These are phyloP conservation scores for Diaporthe vexans DNA, from an alignment of 2,329 filamentous ascomycete genomes.

Conservation along the genomic window DNA sequence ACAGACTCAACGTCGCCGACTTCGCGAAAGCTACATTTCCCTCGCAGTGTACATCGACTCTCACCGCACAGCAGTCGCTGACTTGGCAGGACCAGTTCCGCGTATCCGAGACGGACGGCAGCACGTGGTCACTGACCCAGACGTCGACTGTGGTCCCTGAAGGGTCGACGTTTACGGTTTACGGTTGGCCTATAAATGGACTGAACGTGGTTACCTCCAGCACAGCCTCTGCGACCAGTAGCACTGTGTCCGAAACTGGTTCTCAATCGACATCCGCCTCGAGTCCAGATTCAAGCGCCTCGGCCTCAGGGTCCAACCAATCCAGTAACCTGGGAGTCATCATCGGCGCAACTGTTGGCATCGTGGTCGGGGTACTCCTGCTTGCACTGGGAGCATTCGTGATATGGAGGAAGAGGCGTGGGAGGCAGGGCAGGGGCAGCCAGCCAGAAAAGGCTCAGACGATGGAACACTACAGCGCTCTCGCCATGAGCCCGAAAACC, in stretches of 20 bases:
- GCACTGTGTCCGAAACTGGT: not conserved
- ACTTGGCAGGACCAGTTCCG: constrained; percentile 7
- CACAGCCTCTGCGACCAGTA: not conserved
- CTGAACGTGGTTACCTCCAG: constrained; percentile 24
- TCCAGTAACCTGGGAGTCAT: not conserved
- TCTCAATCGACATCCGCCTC: not conserved
- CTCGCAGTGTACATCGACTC: constrained; percentile 33
- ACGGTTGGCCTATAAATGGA: constrained; percentile 27
- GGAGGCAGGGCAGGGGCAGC: not conserved
- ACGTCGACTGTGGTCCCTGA: not conserved
- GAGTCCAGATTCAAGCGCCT: not conserved
- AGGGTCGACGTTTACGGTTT: constrained; percentile 3
- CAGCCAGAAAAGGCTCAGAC: not conserved
- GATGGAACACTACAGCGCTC: not conserved
- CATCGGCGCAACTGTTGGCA: constrained; percentile 14
- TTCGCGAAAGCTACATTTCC: constrained; percentile 26
- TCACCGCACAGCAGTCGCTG: constrained; percentile 15
- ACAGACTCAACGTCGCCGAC: constrained; percentile 22
- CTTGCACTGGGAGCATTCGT: not conserved
- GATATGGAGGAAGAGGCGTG: constrained; percentile 18
- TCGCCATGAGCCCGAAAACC: not conserved
- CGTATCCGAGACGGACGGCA: not conserved
- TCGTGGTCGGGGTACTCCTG: not conserved
- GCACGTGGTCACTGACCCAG: not conserved
- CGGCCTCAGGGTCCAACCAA: not conserved